Evolutionary conservation across 2,329 filamentous ascomycete species (phyloP), one percentile per base, ranked within the genome.

Genomic region (Alternaria gaisen): DNA sequence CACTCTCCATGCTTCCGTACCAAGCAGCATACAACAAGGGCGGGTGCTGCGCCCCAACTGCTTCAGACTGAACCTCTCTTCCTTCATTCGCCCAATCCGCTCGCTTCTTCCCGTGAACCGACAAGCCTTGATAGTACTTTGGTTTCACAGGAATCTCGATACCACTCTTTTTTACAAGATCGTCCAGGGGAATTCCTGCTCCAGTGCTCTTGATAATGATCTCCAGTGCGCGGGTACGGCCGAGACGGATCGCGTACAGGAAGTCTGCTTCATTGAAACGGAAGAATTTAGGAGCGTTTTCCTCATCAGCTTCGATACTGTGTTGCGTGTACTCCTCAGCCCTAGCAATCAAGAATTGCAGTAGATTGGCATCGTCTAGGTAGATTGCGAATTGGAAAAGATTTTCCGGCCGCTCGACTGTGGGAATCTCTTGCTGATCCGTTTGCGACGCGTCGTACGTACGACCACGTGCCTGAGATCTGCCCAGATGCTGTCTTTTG

Each of bases 51-150:
- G 59, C 60, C 4, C 54, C 56, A 14, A 44, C 22, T 20, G 56
- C 24, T 38, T 60, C 53, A 16, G 42, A 36, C 30, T 63, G 52
- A 2, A 34, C 48, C n/a, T 63, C 63, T 38, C 64, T 50, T 28
- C 63, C 63, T 59, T 60, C 60, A 28, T 67, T 64, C 41, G 68
- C 90, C 92, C 92, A 96, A 68, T 94, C 91, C 34, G 82, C 81
- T 50, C 87, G 83, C 77, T 94, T 94, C 76, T 87, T 88, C 3
- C 92, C 91, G 65, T 91, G 88, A 1, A 96, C 70, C 53, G 73
- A 65, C 11, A 64, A 44, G 0, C 92, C 92, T 76, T 91, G 90
- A 72, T 96, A 96, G 75, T 87, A 91, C 56, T 85, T 85, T 1
- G 91, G 87, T 74, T 90, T 91, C 65, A 86, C 81, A 54, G 86